Evolutionary conservation across 306 rosid genomes (phyloP).

Genomic region (Carpinus viminea): DNA sequence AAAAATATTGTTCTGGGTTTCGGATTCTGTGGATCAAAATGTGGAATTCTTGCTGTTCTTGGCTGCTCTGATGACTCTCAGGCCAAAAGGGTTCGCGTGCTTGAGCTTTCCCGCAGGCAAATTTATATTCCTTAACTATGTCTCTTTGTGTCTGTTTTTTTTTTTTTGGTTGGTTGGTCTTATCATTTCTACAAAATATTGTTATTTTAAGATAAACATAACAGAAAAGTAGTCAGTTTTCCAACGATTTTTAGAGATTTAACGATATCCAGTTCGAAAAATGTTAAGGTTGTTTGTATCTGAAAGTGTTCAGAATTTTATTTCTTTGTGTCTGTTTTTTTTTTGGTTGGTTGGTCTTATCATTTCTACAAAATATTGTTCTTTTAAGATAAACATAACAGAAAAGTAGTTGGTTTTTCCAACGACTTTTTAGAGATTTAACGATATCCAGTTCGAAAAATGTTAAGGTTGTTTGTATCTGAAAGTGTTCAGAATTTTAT

Average conservation of each 20-base stretch:
- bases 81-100: conserved; percentile 87
- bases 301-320: too few relatives aligned
- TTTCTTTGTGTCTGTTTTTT: neutral
- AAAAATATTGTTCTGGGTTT: neutral
- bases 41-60: conserved; percentile 95
- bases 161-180: too few relatives aligned
- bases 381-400: neutral
- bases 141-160: too few relatives aligned
- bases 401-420: neutral
- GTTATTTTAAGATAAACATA: too few relatives aligned
- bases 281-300: too few relatives aligned
- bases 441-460: neutral
- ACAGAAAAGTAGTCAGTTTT: too few relatives aligned
- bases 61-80: conserved; percentile 84
- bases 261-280: too few relatives aligned
- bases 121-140: neutral
- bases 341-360: neutral
- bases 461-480: neutral
- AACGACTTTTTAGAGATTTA: neutral
- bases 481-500: neutral
- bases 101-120: conserved; percentile 40
- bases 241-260: too few relatives aligned
- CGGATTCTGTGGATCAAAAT: conserved; percentile 27
- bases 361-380: neutral
- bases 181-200: too few relatives aligned